Conservation (phyloP, 345 rosid species). For the Litchi chinensis region DNA sequence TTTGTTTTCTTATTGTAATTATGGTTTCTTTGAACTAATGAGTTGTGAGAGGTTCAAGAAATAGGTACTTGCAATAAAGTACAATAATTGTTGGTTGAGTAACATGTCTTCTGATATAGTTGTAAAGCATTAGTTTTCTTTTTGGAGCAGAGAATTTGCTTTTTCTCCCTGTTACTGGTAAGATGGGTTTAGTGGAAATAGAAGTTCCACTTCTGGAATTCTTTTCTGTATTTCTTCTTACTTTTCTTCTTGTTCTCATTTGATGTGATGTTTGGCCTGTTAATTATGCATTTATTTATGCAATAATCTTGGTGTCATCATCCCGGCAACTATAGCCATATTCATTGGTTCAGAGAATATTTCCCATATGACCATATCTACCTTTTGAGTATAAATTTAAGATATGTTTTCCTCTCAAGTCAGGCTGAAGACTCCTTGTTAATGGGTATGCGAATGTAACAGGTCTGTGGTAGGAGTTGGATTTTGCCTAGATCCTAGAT, state of each 20-base stretch:
- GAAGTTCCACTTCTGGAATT: slow-evolving; percentile 11
- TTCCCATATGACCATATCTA: neutral
- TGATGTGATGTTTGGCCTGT: slow-evolving; percentile 29
- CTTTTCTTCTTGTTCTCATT: neutral
- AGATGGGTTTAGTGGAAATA: slow-evolving; percentile 15
- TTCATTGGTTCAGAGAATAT: slow-evolving; percentile 12
- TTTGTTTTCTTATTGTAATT: slow-evolving; percentile 4
- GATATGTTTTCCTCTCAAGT: neutral
- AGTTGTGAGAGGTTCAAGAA: slow-evolving; percentile 3
- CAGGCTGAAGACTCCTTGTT: neutral
- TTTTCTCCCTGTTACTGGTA: neutral
- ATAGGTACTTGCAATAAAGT: slow-evolving; percentile 1
- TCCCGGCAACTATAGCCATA: neutral
- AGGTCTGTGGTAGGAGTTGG: neutral
- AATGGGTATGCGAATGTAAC: neutral
- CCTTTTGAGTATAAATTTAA: neutral
- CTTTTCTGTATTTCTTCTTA: slow-evolving; percentile 1
- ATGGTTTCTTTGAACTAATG: neutral
- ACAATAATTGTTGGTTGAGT: neutral
- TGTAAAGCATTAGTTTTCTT: neutral
- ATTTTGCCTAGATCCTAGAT: slow-evolving; percentile 5
- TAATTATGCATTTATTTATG: slow-evolving; percentile 28
- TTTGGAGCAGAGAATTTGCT: neutral
- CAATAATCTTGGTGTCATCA: slow-evolving; percentile 19
- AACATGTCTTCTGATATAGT: neutral